Conservation (phyloP, 2,329 filamentous ascomycete genomes). For the Cercospora citrullina region DNA sequence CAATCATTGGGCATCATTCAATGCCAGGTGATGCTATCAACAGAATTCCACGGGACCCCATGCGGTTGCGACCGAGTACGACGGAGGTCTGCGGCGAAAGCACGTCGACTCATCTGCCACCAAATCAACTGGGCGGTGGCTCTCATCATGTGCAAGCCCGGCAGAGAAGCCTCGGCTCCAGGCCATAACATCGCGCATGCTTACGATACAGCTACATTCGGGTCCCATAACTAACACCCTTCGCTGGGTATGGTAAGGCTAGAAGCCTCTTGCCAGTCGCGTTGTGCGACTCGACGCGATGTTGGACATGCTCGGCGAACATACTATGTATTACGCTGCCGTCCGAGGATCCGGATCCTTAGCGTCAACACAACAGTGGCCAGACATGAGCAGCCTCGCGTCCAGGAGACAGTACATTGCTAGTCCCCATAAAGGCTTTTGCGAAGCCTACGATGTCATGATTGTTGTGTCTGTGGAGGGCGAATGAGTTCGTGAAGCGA, state of each 20-base stretch:
- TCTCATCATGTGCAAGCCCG: not conserved
- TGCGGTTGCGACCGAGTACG: not conserved
- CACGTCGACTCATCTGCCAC: not conserved
- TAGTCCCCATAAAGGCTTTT: conserved; percentile 8
- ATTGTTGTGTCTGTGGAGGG: not conserved
- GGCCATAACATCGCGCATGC: not conserved
- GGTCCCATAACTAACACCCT: not conserved
- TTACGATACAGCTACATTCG: not conserved
- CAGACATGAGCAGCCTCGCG: not conserved
- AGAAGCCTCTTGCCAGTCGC: not conserved
- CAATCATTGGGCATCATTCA: not conserved
- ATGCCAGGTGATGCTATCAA: not conserved
- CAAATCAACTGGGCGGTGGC: not conserved
- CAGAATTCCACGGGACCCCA: not conserved
- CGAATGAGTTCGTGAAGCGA: not conserved
- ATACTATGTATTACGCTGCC: not conserved
- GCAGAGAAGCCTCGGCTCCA: not conserved
- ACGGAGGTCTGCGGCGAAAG: not conserved
- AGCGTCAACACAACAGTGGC: not conserved
- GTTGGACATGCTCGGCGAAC: not conserved
- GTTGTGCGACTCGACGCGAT: not conserved
- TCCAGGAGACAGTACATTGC: not conserved
- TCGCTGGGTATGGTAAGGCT: not conserved
- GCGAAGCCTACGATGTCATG: conserved; percentile 16
- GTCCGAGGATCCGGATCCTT: not conserved